A percentile compares a stretch with the other conserved stretches of the same genome.
Evolutionary conservation across 1,284 basidiomycete species (phyloP).

Genomic region (Blastosporella zonata): DNA sequence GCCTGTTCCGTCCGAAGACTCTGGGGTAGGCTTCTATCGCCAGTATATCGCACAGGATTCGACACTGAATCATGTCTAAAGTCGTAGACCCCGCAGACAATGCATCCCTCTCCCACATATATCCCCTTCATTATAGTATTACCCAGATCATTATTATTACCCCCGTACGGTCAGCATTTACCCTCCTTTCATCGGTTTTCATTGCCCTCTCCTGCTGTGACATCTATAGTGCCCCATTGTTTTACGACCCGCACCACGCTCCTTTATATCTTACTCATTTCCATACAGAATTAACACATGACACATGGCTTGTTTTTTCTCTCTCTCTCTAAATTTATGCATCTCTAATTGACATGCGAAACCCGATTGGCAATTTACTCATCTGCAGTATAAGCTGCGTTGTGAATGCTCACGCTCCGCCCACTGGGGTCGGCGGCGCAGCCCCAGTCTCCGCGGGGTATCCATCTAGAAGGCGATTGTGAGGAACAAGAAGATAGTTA

Average conservation of each 20-base stretch:
- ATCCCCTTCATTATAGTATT: slow-evolving; percentile 18
- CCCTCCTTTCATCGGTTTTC: slow-evolving; percentile 14
- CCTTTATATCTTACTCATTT: slow-evolving; percentile 19
- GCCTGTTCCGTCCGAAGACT: slow-evolving; percentile 80
- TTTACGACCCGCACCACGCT: slow-evolving; percentile 15
- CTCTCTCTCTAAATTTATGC: slow-evolving; percentile 3
- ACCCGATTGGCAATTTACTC: slow-evolving; percentile 13
- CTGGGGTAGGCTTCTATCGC: slow-evolving; percentile 76
- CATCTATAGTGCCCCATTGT: slow-evolving; percentile 19
- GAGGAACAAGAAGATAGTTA: slow-evolving; percentile 6
- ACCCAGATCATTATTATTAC: slow-evolving; percentile 19
- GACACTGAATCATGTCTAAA: slow-evolving; percentile 50
- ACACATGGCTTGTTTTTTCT: slow-evolving; percentile 10
- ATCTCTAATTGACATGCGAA: slow-evolving; percentile 18
- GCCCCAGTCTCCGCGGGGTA: slow-evolving; percentile 95
- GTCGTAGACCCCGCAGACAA: slow-evolving; percentile 18
- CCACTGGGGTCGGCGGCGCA: slow-evolving; percentile 94
- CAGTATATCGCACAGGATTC: slow-evolving; percentile 74
- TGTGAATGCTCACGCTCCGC: slow-evolving; percentile 93
- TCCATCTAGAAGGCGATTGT: slow-evolving; percentile 57
- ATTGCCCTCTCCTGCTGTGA: slow-evolving; percentile 15
- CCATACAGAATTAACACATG: slow-evolving; percentile 17
- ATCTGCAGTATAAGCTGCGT: slow-evolving; percentile 72
- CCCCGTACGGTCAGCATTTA: slow-evolving; percentile 10
- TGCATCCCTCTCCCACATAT: slow-evolving; percentile 3